phyloP scores from a whole-genome alignment of 1,139 yeast genomes.

The Pneumocystis jirovecii region DNA sequence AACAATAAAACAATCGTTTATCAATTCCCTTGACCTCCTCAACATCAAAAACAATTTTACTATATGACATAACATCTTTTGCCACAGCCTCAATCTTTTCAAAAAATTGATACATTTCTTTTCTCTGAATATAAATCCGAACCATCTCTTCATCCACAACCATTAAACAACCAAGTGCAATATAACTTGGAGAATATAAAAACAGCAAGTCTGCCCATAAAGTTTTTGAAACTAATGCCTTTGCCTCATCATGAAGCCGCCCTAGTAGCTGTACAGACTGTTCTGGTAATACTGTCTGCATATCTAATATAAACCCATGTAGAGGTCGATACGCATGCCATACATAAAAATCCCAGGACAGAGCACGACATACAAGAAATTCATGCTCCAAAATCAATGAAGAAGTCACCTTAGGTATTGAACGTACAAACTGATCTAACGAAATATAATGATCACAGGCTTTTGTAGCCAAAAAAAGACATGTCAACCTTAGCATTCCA shows the following conservation, averaged over 20 bases:
- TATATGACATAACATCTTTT: slow-evolving; percentile 12
- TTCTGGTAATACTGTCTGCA: slow-evolving; percentile 47
- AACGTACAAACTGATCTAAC: background rate
- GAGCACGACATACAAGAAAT: slow-evolving; percentile 54
- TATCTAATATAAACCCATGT: slow-evolving; percentile 82
- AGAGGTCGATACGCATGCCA: slow-evolving; percentile 81
- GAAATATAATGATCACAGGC: slow-evolving; percentile 72
- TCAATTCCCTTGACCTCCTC: slow-evolving; percentile 23
- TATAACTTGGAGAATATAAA: slow-evolving; percentile 82
- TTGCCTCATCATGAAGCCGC: slow-evolving; percentile 47
- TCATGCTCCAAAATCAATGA: slow-evolving; percentile 64
- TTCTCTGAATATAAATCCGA: background rate
- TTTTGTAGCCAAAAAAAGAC: slow-evolving; percentile 82
- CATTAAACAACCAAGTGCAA: slow-evolving; percentile 49
- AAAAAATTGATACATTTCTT: slow-evolving; percentile 15
- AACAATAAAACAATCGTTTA: slow-evolving; percentile 21
- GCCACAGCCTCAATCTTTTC: slow-evolving; percentile 15
- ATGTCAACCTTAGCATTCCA: slow-evolving; percentile 34
- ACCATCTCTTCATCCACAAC: background rate
- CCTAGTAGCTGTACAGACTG: slow-evolving; percentile 19
- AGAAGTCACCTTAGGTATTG: slow-evolving; percentile 44
- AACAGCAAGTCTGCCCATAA: slow-evolving; percentile 63
- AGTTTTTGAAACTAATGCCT: slow-evolving; percentile 42
- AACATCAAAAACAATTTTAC: slow-evolving; percentile 14
- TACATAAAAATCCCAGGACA: slow-evolving; percentile 64